phyloP scores from a whole-genome alignment of 2,329 filamentous ascomycete species.

The Trichophyton equinum region DNA sequence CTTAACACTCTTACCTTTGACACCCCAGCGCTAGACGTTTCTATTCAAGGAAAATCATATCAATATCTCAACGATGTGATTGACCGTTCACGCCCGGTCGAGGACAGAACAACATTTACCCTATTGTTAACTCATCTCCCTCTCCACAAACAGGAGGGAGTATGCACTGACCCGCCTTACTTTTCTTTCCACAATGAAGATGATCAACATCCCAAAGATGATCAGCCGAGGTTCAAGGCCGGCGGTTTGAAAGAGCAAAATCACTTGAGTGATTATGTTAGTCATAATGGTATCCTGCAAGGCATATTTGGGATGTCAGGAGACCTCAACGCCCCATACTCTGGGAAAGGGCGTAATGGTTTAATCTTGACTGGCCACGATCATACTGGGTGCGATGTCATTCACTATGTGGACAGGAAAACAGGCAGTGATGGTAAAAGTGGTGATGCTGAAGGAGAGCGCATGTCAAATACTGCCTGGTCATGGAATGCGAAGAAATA shows the following conservation, averaged over 20 bases:
- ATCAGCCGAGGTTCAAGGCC: conserved; percentile 24
- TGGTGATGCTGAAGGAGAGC: neutral
- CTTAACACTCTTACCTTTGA: conserved; percentile 93
- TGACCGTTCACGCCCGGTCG: conserved; percentile 44
- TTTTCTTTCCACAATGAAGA: conserved; percentile 68
- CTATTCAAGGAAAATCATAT: conserved; percentile 66
- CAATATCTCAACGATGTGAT: conserved; percentile 52
- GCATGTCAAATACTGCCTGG: conserved; percentile 14
- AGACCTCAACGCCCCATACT: conserved; percentile 44
- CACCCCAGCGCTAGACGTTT: conserved; percentile 55
- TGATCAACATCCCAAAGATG: conserved; percentile 33
- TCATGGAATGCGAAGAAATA: conserved; percentile 28
- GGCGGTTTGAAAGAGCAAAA: conserved; percentile 70
- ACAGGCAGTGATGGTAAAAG: conserved; percentile 10
- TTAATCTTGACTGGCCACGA: conserved; percentile 88
- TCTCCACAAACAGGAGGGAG: conserved; percentile 65
- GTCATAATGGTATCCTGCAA: conserved; percentile 59
- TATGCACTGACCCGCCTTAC: conserved; percentile 73
- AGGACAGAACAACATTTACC: conserved; percentile 57
- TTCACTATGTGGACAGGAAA: conserved; percentile 63
- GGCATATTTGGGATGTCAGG: conserved; percentile 69
- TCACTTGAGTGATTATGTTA: conserved; percentile 62
- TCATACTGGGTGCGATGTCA: conserved; percentile 83
- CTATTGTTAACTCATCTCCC: conserved; percentile 87
- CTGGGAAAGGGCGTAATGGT: conserved; percentile 57